Base-by-base conservation (phyloP, 768 basidiomycete species). In the Kwoniella newhampshirensis region DNA sequence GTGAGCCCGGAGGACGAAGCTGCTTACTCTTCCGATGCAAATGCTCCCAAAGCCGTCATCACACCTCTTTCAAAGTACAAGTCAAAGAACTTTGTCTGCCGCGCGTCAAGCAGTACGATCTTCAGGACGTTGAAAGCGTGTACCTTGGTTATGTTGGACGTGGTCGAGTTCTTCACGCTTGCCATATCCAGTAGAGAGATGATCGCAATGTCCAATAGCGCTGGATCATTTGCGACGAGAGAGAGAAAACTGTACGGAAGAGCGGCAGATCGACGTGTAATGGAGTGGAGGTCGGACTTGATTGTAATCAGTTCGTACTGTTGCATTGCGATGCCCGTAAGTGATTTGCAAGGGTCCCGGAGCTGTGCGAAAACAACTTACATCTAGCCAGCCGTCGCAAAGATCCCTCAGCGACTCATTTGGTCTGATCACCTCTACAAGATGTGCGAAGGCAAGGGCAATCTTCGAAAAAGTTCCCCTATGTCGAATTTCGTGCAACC, bases 401-500 rank as follows among this genome's bases (percentile, higher is more conserved):
- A 71, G 37, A 4, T 32, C 54, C 21, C 51, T 40, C 4, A 71
- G 32, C 3, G 43, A 43, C 18, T 37, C 12, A 15, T 39, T 27
- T 2, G 53, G 41, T 42, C 63, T 54, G 39, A 70, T 56, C 4
- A 50, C 52, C 9, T 70, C 64, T 26, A 75, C 60, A 8, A 75
- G 51, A 0, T 42, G 30, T 4, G 60, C 64, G 47, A 76, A 73
- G 5, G 70, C 64, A n/a, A 37, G 26, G 20, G 73, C 70, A 40
- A 76, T 63, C 45, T 66, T 70, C n/a, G 73, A 70, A 50, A 75
- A 76, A 9, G 73, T 73, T 0, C 73, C 75, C 17, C 75, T 64
- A 59, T 76, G 75, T 47, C 73, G 62, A 41, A 76, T 70, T 46
- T 73, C 69, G 40, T 71, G 67, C 54, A 76, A 46, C 75, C 75